Evolutionary conservation across 2,329 filamentous ascomycete species (phyloP).

Genomic region (Cucurbitaria berberidis): DNA sequence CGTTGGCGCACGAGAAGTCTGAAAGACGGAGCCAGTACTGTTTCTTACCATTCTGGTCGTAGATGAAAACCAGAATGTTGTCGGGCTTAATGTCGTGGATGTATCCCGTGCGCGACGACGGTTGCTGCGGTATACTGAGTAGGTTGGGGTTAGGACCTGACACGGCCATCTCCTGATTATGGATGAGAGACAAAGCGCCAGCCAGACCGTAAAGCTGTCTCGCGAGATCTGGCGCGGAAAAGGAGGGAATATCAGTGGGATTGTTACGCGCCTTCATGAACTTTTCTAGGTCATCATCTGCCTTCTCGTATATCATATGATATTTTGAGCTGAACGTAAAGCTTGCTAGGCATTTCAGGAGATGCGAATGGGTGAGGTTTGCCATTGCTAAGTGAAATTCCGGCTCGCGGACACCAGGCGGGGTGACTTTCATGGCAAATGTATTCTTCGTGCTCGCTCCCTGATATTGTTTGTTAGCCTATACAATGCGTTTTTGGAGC

Average conservation of each 20-base stretch:
- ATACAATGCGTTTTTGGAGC: no score
- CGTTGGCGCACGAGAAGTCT: constrained; percentile 15
- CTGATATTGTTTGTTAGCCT: background rate
- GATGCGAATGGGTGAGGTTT: constrained; percentile 14
- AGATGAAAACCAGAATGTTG: constrained; percentile 48
- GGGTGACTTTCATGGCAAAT: constrained; percentile 17
- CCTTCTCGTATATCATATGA: constrained; percentile 20
- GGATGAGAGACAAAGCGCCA: constrained; percentile 9
- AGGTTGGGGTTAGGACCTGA: background rate
- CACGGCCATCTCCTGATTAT: constrained; percentile 4
- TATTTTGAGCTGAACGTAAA: constrained; percentile 15
- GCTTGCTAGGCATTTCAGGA: constrained; percentile 22
- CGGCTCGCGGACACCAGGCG: constrained; percentile 6
- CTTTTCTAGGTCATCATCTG: constrained; percentile 8
- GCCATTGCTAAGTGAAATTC: constrained; percentile 11
- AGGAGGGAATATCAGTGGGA: constrained; percentile 1
- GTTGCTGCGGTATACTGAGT: background rate
- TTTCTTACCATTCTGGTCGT: background rate
- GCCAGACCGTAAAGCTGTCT: constrained; percentile 4
- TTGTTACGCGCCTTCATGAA: constrained; percentile 7
- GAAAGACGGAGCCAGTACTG: constrained; percentile 9
- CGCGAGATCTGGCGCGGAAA: constrained; percentile 3
- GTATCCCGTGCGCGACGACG: constrained; percentile 6
- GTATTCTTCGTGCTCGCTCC: background rate
- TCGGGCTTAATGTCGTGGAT: constrained; percentile 53